These are phyloP conservation scores for Aspergillus bombycis DNA, from an alignment of 2,329 filamentous ascomycete genomes.

Conservation along the genomic window DNA sequence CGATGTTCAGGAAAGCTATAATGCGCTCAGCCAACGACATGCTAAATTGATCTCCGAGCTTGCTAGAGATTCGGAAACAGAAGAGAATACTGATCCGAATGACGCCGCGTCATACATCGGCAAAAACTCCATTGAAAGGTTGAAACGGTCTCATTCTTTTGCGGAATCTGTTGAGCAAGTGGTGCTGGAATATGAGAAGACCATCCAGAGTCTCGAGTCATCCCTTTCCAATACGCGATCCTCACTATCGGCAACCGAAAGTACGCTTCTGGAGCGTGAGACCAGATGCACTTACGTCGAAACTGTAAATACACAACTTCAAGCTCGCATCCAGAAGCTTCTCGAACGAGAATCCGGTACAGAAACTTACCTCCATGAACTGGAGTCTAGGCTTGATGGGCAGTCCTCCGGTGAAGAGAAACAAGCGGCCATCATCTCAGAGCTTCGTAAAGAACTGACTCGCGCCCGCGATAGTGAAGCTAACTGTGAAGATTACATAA, in stretches of 20 bases:
- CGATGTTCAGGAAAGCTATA: constrained; percentile 94
- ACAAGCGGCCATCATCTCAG: constrained; percentile 79
- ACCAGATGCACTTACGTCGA: constrained; percentile 92
- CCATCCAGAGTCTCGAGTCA: constrained; percentile 89
- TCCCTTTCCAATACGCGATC: constrained; percentile 86
- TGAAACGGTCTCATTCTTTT: constrained; percentile 95
- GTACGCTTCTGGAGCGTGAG: constrained; percentile 85
- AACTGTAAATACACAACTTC: constrained; percentile 87
- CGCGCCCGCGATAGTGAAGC: constrained; percentile 88
- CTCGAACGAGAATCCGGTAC: constrained; percentile 89
- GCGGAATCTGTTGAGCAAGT: constrained; percentile 95
- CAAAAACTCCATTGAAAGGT: constrained; percentile 80
- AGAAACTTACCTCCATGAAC: constrained; percentile 87
- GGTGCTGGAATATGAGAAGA: constrained; percentile 97
- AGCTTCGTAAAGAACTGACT: constrained; percentile 88
- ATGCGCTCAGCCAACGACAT: constrained; percentile 84
- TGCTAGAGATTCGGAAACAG: constrained; percentile 74
- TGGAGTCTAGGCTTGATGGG: constrained; percentile 87
- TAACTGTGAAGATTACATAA: constrained; percentile 93
- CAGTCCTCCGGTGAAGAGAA: constrained; percentile 92
- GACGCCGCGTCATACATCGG: constrained; percentile 61
- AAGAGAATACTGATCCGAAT: constrained; percentile 45
- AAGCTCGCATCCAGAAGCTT: constrained; percentile 86
- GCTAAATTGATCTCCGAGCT: constrained; percentile 95
- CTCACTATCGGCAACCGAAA: constrained; percentile 82